phyloP scores from a whole-genome alignment of 2,329 filamentous ascomycete species.

The Penicillium sp. region DNA sequence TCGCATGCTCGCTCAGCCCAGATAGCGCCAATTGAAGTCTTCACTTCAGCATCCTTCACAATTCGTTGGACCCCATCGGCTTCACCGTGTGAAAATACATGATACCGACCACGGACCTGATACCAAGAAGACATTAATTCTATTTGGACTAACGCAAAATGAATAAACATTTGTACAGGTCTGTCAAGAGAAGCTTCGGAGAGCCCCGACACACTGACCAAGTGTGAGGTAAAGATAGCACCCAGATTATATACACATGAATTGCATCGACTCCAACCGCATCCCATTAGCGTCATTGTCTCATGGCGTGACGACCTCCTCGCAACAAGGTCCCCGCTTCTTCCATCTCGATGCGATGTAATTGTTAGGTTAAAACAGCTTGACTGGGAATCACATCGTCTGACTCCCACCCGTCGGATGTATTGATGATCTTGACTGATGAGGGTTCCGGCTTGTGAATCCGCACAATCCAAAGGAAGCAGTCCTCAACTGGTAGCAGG shows the following conservation, averaged over 20 bases:
- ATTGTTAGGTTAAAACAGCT: neutral
- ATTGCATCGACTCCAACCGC: neutral
- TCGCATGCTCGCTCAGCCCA: too few relatives aligned
- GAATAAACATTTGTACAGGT: neutral
- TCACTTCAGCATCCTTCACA: too few relatives aligned
- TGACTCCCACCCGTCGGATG: neutral
- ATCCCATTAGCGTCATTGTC: neutral
- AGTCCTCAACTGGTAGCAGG: conserved; percentile 64
- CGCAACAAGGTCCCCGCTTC: neutral
- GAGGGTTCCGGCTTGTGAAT: conserved; percentile 61
- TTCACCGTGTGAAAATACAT: neutral
- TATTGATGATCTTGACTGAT: neutral
- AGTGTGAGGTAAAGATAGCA: neutral
- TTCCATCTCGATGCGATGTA: neutral
- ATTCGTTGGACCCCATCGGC: too few relatives aligned
- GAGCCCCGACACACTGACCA: neutral
- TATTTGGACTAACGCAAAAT: neutral
- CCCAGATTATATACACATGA: neutral
- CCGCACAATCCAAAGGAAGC: conserved; percentile 61
- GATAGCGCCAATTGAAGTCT: too few relatives aligned
- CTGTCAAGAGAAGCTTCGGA: neutral
- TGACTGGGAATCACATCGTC: conserved; percentile 12
- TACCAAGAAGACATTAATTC: neutral
- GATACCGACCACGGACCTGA: neutral
- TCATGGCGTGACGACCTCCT: neutral